Conservation (phyloP, 495 filamentous ascomycete species). For the Lentithecium fluviatile region DNA sequence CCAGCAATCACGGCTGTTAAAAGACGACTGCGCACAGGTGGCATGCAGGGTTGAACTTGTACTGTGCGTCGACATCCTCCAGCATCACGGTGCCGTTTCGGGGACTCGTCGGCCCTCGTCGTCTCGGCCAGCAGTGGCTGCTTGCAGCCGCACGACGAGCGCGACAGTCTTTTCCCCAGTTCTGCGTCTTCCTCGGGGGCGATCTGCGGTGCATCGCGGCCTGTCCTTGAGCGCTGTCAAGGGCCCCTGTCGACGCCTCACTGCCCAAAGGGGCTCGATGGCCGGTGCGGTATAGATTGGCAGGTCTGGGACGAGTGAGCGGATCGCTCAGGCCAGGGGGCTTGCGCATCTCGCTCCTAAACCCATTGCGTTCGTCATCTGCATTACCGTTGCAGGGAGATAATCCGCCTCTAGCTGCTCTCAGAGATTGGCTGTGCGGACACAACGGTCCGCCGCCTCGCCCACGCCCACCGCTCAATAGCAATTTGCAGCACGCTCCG, state of each 20-base stretch:
- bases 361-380: conserved; percentile 23
- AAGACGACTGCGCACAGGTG: background rate
- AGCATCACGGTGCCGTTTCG: no score
- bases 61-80: no score
- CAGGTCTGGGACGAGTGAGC: conserved; percentile 28
- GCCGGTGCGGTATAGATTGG: conserved; percentile 37
- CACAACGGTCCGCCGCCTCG: conserved; percentile 32
- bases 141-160: conserved; percentile 12
- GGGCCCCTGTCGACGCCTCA: conserved; percentile 22
- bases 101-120: background rate
- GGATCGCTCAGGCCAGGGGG: conserved; percentile 29
- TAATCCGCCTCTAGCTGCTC: conserved; percentile 10
- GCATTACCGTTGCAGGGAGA: conserved; percentile 34
- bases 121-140: conserved; percentile 1
- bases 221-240: conserved; percentile 26
- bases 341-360: conserved; percentile 24
- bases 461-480: conserved; percentile 15
- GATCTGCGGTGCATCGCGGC: conserved; percentile 38
- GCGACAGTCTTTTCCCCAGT: conserved; percentile 1
- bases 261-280: conserved; percentile 33
- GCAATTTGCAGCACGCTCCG: conserved; percentile 21
- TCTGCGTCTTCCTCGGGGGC: conserved; percentile 8
- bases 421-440: conserved; percentile 15
- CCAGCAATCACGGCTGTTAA: no score
- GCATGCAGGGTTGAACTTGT: no score